phyloP scores from a whole-genome alignment of 352 stramenopile species.

The Paralagenidium karlingii region DNA sequence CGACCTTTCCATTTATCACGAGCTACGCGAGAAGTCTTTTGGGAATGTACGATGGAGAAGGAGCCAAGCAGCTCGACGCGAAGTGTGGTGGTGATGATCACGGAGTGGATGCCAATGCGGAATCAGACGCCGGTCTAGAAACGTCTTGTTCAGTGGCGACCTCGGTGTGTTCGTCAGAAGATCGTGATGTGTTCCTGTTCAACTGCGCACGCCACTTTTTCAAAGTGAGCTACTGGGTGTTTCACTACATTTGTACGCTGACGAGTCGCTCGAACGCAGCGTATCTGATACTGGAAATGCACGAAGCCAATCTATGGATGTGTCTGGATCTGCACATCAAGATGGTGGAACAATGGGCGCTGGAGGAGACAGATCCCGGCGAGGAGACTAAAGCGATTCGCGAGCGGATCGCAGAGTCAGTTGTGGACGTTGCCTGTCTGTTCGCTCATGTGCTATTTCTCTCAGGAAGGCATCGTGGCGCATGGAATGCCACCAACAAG shows the following conservation, averaged over 20 bases:
- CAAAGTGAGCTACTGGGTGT: conserved; percentile 69
- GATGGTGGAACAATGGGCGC: conserved; percentile 52
- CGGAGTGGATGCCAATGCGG: neutral
- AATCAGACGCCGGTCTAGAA: neutral
- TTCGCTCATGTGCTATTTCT: conserved; percentile 66
- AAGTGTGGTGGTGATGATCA: too few relatives aligned
- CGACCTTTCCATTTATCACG: conserved; percentile 76
- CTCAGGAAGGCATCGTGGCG: conserved; percentile 51
- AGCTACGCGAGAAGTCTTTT: conserved; percentile 70
- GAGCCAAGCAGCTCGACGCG: conserved; percentile 35
- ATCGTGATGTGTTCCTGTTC: conserved; percentile 54
- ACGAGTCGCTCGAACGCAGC: conserved; percentile 52
- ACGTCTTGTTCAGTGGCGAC: conserved; percentile 6
- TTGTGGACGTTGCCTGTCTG: conserved; percentile 57
- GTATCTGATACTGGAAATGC: conserved; percentile 69
- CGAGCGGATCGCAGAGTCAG: conserved; percentile 36
- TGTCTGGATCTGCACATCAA: conserved; percentile 56
- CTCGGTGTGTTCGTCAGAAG: conserved; percentile 5
- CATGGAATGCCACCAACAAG: conserved; percentile 61
- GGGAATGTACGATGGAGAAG: conserved; percentile 50
- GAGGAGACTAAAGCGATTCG: too few relatives aligned
- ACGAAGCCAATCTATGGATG: conserved; percentile 77
- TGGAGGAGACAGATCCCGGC: conserved; percentile 8
- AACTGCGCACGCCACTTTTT: conserved; percentile 55
- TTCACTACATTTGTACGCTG: conserved; percentile 71